These are phyloP conservation scores for Kazachstania sp. DNA, from an alignment of 1,139 yeast species.

Conservation along the genomic window DNA sequence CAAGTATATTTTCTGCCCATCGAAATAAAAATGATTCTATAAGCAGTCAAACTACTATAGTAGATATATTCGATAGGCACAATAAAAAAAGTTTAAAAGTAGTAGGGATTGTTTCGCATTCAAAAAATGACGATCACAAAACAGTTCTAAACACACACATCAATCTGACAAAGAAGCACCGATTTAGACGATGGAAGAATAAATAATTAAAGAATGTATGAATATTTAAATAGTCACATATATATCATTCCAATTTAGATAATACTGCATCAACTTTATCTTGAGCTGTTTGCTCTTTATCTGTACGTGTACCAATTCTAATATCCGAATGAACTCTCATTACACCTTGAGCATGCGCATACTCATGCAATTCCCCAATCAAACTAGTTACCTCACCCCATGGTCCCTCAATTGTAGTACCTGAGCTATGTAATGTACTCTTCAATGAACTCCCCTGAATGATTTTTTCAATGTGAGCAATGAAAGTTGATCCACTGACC, in stretches of 20 bases:
- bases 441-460: conserved; percentile 54
- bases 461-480: conserved; percentile 58
- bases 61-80: not conserved
- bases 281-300: conserved; percentile 55
- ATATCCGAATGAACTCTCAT: conserved; percentile 77
- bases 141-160: too few species aligned
- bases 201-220: not conserved
- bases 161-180: not conserved
- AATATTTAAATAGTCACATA: not conserved
- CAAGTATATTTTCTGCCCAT: too few species aligned
- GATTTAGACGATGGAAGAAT: not conserved
- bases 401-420: conserved; percentile 82
- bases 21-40: not conserved
- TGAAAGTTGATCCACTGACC: conserved; percentile 73
- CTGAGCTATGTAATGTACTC: conserved; percentile 76
- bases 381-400: conserved; percentile 78
- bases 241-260: conserved; percentile 14
- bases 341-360: conserved; percentile 61
- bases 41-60: too few species aligned
- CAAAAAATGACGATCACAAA: not conserved
- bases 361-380: conserved; percentile 69
- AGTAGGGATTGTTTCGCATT: not conserved
- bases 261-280: conserved; percentile 60
- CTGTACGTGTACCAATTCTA: conserved; percentile 71
- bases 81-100: not conserved